Percentiles rank a stretch among this genome's conserved stretches.
phyloP scores from a whole-genome alignment of 352 stramenopile species.

The Globisporangium paddicum region DNA sequence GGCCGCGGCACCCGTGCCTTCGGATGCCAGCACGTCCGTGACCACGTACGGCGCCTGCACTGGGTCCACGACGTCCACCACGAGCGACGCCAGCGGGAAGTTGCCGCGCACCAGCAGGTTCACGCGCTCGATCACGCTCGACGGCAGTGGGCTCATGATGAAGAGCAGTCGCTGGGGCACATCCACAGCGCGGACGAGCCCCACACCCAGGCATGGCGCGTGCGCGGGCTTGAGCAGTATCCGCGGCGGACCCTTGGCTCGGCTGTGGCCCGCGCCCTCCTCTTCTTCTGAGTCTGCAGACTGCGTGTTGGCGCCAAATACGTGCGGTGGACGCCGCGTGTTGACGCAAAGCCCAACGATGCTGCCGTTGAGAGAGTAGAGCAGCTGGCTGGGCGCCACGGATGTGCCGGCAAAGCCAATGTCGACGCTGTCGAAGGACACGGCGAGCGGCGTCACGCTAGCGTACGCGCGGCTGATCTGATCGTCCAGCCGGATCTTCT shows the following conservation, averaged over 20 bases:
- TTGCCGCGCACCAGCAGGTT: slow-evolving; percentile 73
- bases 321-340: not conserved
- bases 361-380: slow-evolving; percentile 67
- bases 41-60: slow-evolving; percentile 59
- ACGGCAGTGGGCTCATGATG: slow-evolving; percentile 63
- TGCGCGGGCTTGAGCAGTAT: slow-evolving; percentile 52
- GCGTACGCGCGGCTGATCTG: slow-evolving; percentile 52
- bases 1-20: slow-evolving; percentile 64
- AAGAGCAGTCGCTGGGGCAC: slow-evolving; percentile 43
- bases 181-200: slow-evolving; percentile 65
- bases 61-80: slow-evolving; percentile 40
- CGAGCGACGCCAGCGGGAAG: slow-evolving; percentile 50
- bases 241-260: slow-evolving; percentile 23
- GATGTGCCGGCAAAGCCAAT: slow-evolving; percentile 52
- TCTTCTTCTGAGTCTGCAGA: not conserved
- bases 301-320: not conserved
- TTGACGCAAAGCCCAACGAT: slow-evolving; percentile 78
- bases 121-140: slow-evolving; percentile 43
- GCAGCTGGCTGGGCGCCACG: slow-evolving; percentile 65
- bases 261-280: not conserved
- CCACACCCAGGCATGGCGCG: slow-evolving; percentile 61
- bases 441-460: slow-evolving; percentile 35
- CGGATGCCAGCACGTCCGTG: slow-evolving; percentile 57
- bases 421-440: slow-evolving; percentile 58
- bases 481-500: slow-evolving; percentile 60